These are phyloP conservation scores for Neoascochyta sp. DNA, from an alignment of 2,329 filamentous ascomycete genomes.

Conservation along the genomic window DNA sequence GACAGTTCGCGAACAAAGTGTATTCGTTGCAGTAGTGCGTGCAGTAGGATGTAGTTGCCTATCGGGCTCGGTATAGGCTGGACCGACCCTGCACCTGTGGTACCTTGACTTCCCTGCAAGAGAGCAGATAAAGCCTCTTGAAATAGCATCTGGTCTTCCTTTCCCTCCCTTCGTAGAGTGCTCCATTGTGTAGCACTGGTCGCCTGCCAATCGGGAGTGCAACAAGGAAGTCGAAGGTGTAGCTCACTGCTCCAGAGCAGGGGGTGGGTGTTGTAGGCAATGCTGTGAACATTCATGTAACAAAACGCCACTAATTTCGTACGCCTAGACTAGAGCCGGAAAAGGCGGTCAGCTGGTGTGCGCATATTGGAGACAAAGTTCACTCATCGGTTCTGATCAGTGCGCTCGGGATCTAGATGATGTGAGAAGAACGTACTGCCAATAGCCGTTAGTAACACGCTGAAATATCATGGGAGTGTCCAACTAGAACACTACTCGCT, in stretches of 20 bases:
- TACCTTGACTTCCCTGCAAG: constrained; percentile 20
- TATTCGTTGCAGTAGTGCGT: constrained; percentile 28
- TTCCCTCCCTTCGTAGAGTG: constrained; percentile 19
- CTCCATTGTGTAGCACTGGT: constrained; percentile 25
- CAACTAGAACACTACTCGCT: too few relatives aligned
- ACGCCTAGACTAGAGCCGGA: too few relatives aligned
- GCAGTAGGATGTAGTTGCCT: constrained; percentile 31
- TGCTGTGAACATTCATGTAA: constrained; percentile 33
- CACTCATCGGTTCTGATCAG: too few relatives aligned
- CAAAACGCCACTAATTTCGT: constrained; percentile 33
- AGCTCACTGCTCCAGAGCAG: constrained; percentile 29
- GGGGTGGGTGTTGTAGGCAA: constrained; percentile 32
- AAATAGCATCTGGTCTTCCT: constrained; percentile 25
- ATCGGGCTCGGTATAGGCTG: constrained; percentile 29
- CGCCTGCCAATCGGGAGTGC: constrained; percentile 26
- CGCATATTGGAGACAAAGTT: too few relatives aligned
- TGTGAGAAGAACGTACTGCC: too few relatives aligned
- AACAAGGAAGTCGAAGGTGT: constrained; percentile 25
- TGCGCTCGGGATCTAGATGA: too few relatives aligned
- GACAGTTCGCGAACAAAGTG: constrained; percentile 28
- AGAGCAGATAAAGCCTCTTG: constrained; percentile 27
- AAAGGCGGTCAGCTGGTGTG: too few relatives aligned
- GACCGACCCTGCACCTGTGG: constrained; percentile 13
- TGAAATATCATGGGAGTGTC: too few relatives aligned
- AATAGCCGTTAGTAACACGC: too few relatives aligned